Percentiles rank a stretch among this genome's conserved stretches.
Conservation (phyloP, 2,329 filamentous ascomycete genomes). For the Aureobasidium subglaciale region DNA sequence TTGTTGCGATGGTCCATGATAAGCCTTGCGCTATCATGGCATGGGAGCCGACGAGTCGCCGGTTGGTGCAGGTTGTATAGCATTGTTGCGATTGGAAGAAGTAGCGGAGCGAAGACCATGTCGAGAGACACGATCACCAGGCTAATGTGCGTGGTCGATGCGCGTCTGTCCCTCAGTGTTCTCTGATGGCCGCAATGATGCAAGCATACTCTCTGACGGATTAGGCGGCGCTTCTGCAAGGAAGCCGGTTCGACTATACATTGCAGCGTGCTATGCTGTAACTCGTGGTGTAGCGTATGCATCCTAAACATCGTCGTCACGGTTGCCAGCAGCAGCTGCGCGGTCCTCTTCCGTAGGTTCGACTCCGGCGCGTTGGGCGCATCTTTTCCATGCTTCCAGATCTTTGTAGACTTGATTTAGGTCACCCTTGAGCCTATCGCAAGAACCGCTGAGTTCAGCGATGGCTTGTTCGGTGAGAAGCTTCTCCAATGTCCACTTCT, state of each 20-base stretch:
- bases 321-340: neutral
- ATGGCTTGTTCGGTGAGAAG: constrained; percentile 83
- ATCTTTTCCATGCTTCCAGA: constrained; percentile 70
- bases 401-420: constrained; percentile 72
- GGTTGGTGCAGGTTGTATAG: neutral
- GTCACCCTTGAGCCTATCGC: constrained; percentile 78
- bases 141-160: neutral
- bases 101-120: neutral
- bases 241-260: no score
- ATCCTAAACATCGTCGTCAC: constrained; percentile 6
- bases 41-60: neutral
- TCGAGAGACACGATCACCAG: neutral
- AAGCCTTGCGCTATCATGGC: neutral
- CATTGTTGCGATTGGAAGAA: neutral
- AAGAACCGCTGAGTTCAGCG: constrained; percentile 76
- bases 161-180: neutral
- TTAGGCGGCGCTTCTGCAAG: no score
- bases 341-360: constrained; percentile 15
- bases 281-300: neutral
- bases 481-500: constrained; percentile 90
- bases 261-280: neutral
- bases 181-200: neutral
- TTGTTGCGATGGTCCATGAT: neutral
- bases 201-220: no score
- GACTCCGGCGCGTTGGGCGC: constrained; percentile 27